Base-by-base conservation (phyloP, 768 basidiomycete species). In the Leucosporidium scottii region DNA sequence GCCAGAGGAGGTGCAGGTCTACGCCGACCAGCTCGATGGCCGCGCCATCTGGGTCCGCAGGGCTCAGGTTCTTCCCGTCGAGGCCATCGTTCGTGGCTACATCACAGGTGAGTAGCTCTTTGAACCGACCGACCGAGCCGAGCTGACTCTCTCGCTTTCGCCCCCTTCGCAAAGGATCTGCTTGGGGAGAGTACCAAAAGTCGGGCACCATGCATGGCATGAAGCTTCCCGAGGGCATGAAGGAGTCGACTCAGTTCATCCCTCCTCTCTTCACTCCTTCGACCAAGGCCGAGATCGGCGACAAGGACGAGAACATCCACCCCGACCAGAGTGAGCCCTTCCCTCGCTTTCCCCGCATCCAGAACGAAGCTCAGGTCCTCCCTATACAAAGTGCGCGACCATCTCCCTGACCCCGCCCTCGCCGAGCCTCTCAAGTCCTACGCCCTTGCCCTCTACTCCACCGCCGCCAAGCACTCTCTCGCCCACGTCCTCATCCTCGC, bases 1-100 rank as follows among this genome's bases (percentile, higher is more conserved):
- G 89, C 93, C 93, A 0, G 80, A 81, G 64, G 87, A 88, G 71
- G 83, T 94, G 36, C 83, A 82, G 60, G 80, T 87, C 73, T 89
- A 93, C 79, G 84, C 81, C 70, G 84, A 85, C 49, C 87, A 89
- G 78, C 83, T 98, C 18, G 84, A 87, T 39, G 93, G 89, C 3
- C 83, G 96, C 27, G 81, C 87, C 17, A 98, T 99, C 89, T 86
- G 96, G 61, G 96, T 98, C 15, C 39, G 64, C 28, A 59, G 64
- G 53, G 72, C 68, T 10, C 48, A 56, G 30, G 49, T 73, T 28
- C 59, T 73, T 2, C 72, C 72, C 25, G 68, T 98, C 9, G 96
- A 99, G 79, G 92, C 90, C 9, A 98, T 99, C 74, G 94, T 98
- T 23, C 82, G 96, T 69, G 94, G 94, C 3, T 98, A 98, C 79